Evolutionary conservation across 2,329 filamentous ascomycete genomes (phyloP).

Genomic region (Trichoderma endophyticum): DNA sequence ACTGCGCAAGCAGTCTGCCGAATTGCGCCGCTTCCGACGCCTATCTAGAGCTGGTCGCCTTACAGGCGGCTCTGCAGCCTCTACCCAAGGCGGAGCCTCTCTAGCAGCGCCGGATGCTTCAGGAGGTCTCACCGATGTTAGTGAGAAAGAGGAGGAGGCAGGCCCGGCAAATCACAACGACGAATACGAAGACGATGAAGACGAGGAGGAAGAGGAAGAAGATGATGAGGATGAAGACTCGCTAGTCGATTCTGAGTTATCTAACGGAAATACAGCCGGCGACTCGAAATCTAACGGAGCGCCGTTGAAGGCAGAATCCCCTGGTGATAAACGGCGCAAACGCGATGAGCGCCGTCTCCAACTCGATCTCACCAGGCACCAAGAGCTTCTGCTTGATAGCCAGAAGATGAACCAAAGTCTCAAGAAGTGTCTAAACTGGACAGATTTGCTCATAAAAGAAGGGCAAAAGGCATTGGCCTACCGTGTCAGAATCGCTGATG

Average conservation of each 20-base stretch:
- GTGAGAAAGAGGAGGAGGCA: constrained; percentile 35
- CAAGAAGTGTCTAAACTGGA: constrained; percentile 83
- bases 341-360: constrained; percentile 80
- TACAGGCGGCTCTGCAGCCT: constrained; percentile 53
- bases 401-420: constrained; percentile 95
- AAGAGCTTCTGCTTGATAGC: constrained; percentile 81
- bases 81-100: constrained; percentile 44
- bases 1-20: constrained; percentile 83
- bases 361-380: constrained; percentile 82
- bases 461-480: constrained; percentile 85
- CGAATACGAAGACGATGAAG: constrained; percentile 41
- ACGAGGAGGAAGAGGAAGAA: constrained; percentile 40
- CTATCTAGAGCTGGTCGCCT: constrained; percentile 77
- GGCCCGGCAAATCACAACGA: constrained; percentile 35
- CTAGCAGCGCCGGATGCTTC: constrained; percentile 42
- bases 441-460: constrained; percentile 85
- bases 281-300: background rate
- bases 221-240: constrained; percentile 46
- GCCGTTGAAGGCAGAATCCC: constrained; percentile 39
- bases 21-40: constrained; percentile 81
- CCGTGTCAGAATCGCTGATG: constrained; percentile 71
- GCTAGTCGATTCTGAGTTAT: constrained; percentile 51
- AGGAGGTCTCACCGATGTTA: constrained; percentile 48
- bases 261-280: constrained; percentile 38
- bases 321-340: constrained; percentile 51